Evolutionary conservation across 2,329 filamentous ascomycete species (phyloP), one percentile per base, ranked within the genome.

Genomic region (Cytospora piceae): DNA sequence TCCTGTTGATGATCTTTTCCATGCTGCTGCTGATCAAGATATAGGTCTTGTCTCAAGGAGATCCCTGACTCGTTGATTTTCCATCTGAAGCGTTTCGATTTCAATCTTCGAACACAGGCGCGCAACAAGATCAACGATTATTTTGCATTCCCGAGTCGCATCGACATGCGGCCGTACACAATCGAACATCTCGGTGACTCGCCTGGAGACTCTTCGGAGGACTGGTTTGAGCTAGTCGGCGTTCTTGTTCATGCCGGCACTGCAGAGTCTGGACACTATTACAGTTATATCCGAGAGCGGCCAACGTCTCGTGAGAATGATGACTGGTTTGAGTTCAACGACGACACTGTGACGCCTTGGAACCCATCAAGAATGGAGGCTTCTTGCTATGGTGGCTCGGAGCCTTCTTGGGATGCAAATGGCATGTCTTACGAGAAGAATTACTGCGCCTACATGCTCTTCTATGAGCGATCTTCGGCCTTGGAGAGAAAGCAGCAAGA

Each of bases 371-470:
- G 87, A 27, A 90, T 98, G 78, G 87, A 91, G 67, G 83, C 84
- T 62, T 86, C 89, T 52, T 95, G 94, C 71, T 97, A 93, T 78
- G 92, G 92, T n/a, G 92, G 92, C 1, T 74, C 80, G 5, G 88
- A 90, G 11, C 69, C 79, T 66, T 71, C 83, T 68, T 79, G 81
- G 72, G 79, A 84, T 67, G 73, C 71, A 58, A 77, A 80, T 71
- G 78, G 79, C 67, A 74, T 81, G 22, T 70, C 80, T 0, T 87
- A 84, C 69, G 86, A 89, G 71, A 94, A 94, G 76, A 85, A 86
- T 5, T 90, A 90, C 81, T 98, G 93, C 75, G 95, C 94, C 15
- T 99, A 99, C 76, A 98, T 99, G 92, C 84, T 99, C 11, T 98
- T 99, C 76, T 99, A 99, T 75, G 91, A 97, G 75, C 88, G 95